These are phyloP conservation scores for Arctium lappa DNA, from an alignment of 129 eudicot species.

Conservation along the genomic window DNA sequence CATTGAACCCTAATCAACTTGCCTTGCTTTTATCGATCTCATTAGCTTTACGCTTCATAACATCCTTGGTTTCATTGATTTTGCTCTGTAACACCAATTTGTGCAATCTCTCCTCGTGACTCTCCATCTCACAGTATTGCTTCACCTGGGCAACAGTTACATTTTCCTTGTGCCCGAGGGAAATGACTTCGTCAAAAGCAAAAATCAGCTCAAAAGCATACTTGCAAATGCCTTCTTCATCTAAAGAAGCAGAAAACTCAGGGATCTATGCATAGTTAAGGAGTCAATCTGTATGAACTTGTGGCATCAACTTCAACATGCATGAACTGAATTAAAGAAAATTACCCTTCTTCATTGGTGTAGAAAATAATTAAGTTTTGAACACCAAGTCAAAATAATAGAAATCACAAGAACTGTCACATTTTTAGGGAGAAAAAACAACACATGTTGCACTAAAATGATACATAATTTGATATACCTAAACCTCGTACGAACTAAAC, in stretches of 20 bases:
- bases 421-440: background rate
- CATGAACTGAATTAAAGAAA: background rate
- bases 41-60: constrained; percentile 91
- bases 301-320: background rate
- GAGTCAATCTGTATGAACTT: constrained; percentile 21
- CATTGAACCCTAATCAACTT: constrained; percentile 22
- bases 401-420: background rate
- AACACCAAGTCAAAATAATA: background rate
- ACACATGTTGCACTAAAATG: background rate
- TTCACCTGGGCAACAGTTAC: constrained; percentile 90
- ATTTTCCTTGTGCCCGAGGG: constrained; percentile 93
- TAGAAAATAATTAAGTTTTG: background rate
- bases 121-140: constrained; percentile 97
- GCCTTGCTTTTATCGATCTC: constrained; percentile 95
- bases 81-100: constrained; percentile 71
- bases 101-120: constrained; percentile 91
- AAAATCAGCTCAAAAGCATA: constrained; percentile 92
- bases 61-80: constrained; percentile 87
- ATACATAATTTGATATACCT: background rate
- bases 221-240: constrained; percentile 92
- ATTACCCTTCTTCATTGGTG: background rate
- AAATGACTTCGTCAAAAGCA: constrained; percentile 94
- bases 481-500: background rate
- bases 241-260: constrained; percentile 77
- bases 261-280: constrained; percentile 80